Evolutionary conservation across 108 stramenopile species (phyloP).

Genomic region (Cyclotella distinguenda): DNA sequence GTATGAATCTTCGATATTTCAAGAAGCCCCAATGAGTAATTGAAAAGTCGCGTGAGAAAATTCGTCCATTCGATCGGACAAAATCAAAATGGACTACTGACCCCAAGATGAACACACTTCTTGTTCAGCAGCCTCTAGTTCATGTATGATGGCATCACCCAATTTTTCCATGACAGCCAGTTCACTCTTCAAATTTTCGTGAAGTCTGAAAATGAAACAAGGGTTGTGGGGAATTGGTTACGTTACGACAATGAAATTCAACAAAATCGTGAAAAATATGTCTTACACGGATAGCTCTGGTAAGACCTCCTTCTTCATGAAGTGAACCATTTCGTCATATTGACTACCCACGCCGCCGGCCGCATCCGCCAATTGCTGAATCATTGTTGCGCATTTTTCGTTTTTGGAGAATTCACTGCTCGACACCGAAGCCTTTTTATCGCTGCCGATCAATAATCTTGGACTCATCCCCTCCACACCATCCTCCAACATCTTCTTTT

Average conservation of each 20-base stretch:
- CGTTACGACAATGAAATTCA: background rate
- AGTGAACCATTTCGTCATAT: slow-evolving; percentile 42
- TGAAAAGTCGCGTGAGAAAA: background rate
- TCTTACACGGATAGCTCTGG: slow-evolving; percentile 40
- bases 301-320: slow-evolving; percentile 41
- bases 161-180: slow-evolving; percentile 56
- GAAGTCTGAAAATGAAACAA: slow-evolving; percentile 19
- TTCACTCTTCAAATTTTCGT: slow-evolving; percentile 44
- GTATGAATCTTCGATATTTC: slow-evolving; percentile 27
- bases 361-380: slow-evolving; percentile 25
- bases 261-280: background rate
- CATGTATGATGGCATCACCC: slow-evolving; percentile 63
- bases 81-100: slow-evolving; percentile 30
- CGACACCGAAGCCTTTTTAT: background rate
- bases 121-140: slow-evolving; percentile 69
- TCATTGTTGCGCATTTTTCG: slow-evolving; percentile 11
- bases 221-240: background rate
- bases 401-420: background rate
- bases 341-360: slow-evolving; percentile 25
- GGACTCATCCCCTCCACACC: slow-evolving; percentile 1
- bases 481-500: slow-evolving; percentile 43
- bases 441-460: background rate
- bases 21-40: background rate
- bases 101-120: slow-evolving; percentile 69
- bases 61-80: no score